These are phyloP conservation scores for Gaertneriomyces sp. DNA, from an alignment of 192 early-diverging fungal species.

Conservation along the genomic window DNA sequence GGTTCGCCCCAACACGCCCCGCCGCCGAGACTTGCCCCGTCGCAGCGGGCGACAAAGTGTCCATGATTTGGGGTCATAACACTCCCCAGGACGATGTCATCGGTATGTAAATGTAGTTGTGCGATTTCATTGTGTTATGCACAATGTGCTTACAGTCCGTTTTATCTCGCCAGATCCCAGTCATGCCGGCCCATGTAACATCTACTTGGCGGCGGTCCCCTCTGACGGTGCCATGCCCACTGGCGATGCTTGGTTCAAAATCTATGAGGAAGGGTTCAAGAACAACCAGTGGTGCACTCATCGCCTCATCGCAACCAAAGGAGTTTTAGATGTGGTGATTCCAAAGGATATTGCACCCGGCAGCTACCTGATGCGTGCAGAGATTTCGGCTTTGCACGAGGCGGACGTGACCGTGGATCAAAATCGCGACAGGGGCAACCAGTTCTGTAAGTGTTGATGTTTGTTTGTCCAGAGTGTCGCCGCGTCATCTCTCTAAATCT, in stretches of 20 bases:
- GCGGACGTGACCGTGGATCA: slow-evolving; percentile 2
- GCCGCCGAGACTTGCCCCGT: slow-evolving; percentile 2
- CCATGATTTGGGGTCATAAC: slow-evolving; percentile 7
- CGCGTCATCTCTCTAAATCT: too few relatives aligned
- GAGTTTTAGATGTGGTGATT: slow-evolving; percentile 19
- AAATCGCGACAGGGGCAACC: slow-evolving; percentile 21
- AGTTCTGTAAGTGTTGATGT: slow-evolving; percentile 4
- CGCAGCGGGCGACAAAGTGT: slow-evolving; percentile 10
- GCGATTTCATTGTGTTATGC: too few relatives aligned
- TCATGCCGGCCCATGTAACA: slow-evolving; percentile 21
- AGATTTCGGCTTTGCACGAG: slow-evolving; percentile 28
- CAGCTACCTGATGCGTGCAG: slow-evolving; percentile 27
- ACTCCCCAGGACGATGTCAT: slow-evolving; percentile 5
- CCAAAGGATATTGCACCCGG: slow-evolving; percentile 11
- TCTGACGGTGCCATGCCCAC: slow-evolving; percentile 11
- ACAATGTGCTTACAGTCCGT: too few relatives aligned
- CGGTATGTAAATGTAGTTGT: background rate
- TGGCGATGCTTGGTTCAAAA: slow-evolving; percentile 29
- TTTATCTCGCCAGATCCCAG: slow-evolving; percentile 1
- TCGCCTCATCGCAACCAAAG: slow-evolving; percentile 27
- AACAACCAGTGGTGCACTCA: slow-evolving; percentile 13
- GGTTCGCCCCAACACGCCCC: slow-evolving; percentile 1
- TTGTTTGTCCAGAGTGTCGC: too few relatives aligned
- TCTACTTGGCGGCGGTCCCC: slow-evolving; percentile 18
- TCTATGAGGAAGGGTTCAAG: slow-evolving; percentile 28